Evolutionary conservation across 2,329 filamentous ascomycete genomes (phyloP), one percentile per base, ranked within the genome.

Genomic region (Colletotrichum filicis): DNA sequence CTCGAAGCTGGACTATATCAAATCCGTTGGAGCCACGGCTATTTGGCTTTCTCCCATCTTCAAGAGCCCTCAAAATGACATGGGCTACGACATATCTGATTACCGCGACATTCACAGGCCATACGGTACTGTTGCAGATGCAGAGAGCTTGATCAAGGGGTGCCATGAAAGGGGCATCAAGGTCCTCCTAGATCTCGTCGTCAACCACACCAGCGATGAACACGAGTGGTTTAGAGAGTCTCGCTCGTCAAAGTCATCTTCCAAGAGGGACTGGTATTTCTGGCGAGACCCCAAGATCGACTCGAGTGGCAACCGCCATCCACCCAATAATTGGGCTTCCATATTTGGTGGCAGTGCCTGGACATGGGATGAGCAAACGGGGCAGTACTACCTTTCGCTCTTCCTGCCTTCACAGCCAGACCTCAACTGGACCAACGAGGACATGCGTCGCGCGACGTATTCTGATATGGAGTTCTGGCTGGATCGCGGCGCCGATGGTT

Each of bases 31-130:
- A 19, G 19, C 42, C 42, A 76, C 65, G 0, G 73, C 75, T 4
- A 76, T 79, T 26, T 79, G 77, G 77, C 19, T 79, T 0, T 78
- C 78, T 0, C 78, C 78, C 2, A 79, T 79, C 55, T 81, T 77
- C 56, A 77, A 81, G 26, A 77, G 76, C 37, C 90, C 90, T 0
- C 87, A 90, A 73, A 79, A 87, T 55, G 91, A 92, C 67, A 91
- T 92, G 89, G 91, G 90, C 2, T 92, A 92, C 77, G 91, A 92
- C 76, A 87, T 92, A 53, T 86, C 87, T 0, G 87, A 93, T 78
- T 93, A 93, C 73, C 71, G 77, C 4, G 75, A 77, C 30, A 79
- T 79, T 5, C 74, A 79, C 16, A 60, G 52, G 1, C 87, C 87
- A 5, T 94, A 93, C 75, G 93, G 92, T 2, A 91, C 90, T 1